Evolutionary conservation across 2,329 filamentous ascomycete species (phyloP), one percentile per base, ranked within the genome.

Genomic region (Podosphaera xanthii): DNA sequence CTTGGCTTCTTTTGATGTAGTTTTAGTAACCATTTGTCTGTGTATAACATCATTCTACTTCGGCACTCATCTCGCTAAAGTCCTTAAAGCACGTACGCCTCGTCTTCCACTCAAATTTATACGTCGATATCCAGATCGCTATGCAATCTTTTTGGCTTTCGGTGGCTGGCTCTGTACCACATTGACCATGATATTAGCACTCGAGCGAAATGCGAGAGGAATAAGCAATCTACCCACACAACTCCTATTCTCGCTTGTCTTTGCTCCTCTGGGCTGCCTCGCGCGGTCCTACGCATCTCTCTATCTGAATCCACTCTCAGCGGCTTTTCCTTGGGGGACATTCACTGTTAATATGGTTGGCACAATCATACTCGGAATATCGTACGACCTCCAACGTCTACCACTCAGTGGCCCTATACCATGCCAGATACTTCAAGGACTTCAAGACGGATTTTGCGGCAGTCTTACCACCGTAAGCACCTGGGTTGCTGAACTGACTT

Each of bases 271-370:
- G 0, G 91, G 91, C 0, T 90, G 85, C 64, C 71, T 95, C 0
- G 68, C 77, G 0, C 79, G 91, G 2, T 94, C 86, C 72, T 90
- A 88, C 68, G 70, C 79, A 0, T 85, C 85, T 0, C 68, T 86
- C 5, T 70, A 74, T 33, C 76, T 95, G n/a, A 96, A 96, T 65
- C 73, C 77, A 0, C 74, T 79, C 30, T 64, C 81, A 0, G 70
- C 80, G 0, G 72, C 76, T 0, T 96, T 96, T 64, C 91, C 91
- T 0, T 70, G 96, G 0, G 91, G 91, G 2, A 97, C 91, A 0
- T 95, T 96, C 65, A 72, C 74, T 0, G 87, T 85, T 35, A 97
- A 97, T 66, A 74, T 94, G 3, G 69, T 84, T 12, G 91, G 90
- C 3, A 89, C 87, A 0, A 77, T 77, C 0, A 70, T 95, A 14